A percentile compares a stretch with the other conserved stretches of the same genome.
These are phyloP conservation scores for Cladosporium oxysporum DNA, from an alignment of 2,329 filamentous ascomycete genomes.

Conservation along the genomic window DNA sequence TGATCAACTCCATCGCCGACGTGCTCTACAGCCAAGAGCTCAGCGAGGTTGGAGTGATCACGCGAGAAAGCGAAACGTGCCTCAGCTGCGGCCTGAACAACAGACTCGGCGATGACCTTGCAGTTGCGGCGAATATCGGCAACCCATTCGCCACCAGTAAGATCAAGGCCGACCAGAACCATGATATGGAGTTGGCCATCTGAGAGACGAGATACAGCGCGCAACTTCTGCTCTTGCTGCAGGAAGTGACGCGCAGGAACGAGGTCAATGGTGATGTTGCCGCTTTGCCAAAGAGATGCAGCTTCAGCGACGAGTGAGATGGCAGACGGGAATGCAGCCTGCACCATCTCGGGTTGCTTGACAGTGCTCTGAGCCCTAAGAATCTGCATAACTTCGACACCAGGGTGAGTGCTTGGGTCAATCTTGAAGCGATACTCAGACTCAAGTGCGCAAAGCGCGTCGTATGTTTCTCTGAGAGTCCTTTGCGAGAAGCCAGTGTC, in stretches of 20 bases:
- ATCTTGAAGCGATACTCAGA: slow-evolving; percentile 47
- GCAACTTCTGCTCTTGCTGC: slow-evolving; percentile 22
- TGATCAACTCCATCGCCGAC: neutral
- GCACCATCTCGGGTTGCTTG: slow-evolving; percentile 36
- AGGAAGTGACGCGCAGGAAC: slow-evolving; percentile 22
- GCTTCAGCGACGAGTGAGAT: slow-evolving; percentile 39
- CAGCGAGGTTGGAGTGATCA: slow-evolving; percentile 22
- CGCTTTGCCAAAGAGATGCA: slow-evolving; percentile 34
- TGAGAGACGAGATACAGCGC: slow-evolving; percentile 18
- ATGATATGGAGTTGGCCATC: slow-evolving; percentile 24
- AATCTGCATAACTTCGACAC: slow-evolving; percentile 46
- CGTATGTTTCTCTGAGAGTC: slow-evolving; percentile 25
- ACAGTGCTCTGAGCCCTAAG: slow-evolving; percentile 42
- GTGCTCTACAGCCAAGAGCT: slow-evolving; percentile 20
- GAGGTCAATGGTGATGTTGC: slow-evolving; percentile 26
- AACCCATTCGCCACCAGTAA: slow-evolving; percentile 20
- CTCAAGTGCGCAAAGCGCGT: slow-evolving; percentile 42
- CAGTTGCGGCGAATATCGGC: slow-evolving; percentile 24
- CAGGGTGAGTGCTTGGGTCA: slow-evolving; percentile 44
- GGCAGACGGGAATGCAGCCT: slow-evolving; percentile 50
- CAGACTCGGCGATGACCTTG: slow-evolving; percentile 27
- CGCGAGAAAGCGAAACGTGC: slow-evolving; percentile 22
- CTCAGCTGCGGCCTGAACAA: slow-evolving; percentile 22
- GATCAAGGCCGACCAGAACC: slow-evolving; percentile 24
- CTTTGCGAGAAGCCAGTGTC: slow-evolving; percentile 35